These are phyloP conservation scores for Penicillium maclennaniae DNA, from an alignment of 495 filamentous ascomycete species.

Conservation along the genomic window DNA sequence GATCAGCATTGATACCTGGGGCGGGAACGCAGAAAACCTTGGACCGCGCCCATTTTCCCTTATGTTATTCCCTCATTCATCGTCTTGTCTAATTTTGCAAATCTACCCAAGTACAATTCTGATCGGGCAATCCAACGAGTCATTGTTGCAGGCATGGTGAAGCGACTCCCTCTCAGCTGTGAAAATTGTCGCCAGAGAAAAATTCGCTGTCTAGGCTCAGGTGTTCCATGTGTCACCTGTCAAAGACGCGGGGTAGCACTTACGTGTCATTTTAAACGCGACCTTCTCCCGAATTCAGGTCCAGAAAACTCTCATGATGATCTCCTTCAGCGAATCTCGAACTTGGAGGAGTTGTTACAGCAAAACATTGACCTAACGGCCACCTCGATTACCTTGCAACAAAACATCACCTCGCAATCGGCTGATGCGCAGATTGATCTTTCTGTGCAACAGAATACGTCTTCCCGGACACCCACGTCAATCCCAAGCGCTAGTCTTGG, in stretches of 20 bases:
- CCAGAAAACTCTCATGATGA: background rate
- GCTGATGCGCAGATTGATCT: background rate
- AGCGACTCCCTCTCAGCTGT: slow-evolving; percentile 7
- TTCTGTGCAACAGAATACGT: background rate
- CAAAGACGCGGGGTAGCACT: slow-evolving; percentile 6
- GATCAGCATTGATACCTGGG: no score
- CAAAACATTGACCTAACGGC: slow-evolving; percentile 3
- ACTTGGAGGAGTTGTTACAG: background rate
- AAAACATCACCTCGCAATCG: background rate
- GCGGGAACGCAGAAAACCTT: no score
- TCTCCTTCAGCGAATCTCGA: slow-evolving; percentile 3
- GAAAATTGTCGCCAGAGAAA: slow-evolving; percentile 8
- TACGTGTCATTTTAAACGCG: slow-evolving; percentile 9
- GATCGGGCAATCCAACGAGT: no score
- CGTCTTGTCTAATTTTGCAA: no score
- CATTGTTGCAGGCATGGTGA: background rate
- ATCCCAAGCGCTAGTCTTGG: background rate
- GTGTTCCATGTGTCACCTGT: slow-evolving; percentile 10
- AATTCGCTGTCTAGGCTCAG: slow-evolving; percentile 9
- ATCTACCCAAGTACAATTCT: no score
- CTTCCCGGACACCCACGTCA: background rate
- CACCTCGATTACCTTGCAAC: background rate
- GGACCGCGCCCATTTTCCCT: no score
- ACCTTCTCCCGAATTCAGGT: background rate
- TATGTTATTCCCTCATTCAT: no score